Evolutionary conservation across 1,284 basidiomycete species (phyloP).

Genomic region (Malassezia sympodialis): DNA sequence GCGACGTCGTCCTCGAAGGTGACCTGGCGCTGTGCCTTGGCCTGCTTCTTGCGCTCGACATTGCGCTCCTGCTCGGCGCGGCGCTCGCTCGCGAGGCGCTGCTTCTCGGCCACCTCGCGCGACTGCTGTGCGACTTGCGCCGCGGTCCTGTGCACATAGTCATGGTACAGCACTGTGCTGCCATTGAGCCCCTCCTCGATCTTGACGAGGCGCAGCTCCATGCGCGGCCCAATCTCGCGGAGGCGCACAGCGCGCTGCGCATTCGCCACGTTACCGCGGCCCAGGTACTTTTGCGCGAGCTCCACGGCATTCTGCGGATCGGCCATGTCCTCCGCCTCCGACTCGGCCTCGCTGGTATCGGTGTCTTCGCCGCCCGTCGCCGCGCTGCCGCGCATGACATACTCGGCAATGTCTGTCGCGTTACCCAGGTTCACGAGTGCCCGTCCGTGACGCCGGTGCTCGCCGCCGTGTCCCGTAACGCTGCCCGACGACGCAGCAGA

Average conservation of each 20-base stretch:
- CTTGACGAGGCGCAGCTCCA: conserved; percentile 87
- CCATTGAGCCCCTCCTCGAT: conserved; percentile 71
- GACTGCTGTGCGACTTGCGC: conserved; percentile 21
- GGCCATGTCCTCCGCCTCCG: conserved; percentile 70
- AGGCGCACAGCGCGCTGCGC: conserved; percentile 79
- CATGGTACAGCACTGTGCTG: conserved; percentile 42
- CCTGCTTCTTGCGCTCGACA: conserved; percentile 34
- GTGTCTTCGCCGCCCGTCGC: conserved; percentile 61
- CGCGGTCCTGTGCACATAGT: conserved; percentile 30
- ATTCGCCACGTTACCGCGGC: conserved; percentile 82
- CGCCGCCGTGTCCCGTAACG: conserved; percentile 13
- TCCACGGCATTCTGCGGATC: conserved; percentile 57
- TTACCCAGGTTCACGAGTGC: conserved; percentile 66
- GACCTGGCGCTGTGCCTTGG: conserved; percentile 22
- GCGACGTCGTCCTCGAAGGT: conserved; percentile 15
- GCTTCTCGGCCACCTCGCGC: conserved; percentile 19
- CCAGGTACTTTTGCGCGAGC: conserved; percentile 83
- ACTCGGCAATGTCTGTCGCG: conserved; percentile 90
- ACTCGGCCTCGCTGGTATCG: conserved; percentile 55
- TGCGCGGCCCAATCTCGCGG: conserved; percentile 86
- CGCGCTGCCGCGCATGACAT: conserved; percentile 65
- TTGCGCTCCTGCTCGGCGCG: conserved; percentile 30
- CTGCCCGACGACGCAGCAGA: conserved; percentile 13
- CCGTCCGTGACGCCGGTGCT: conserved; percentile 13
- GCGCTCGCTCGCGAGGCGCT: conserved; percentile 24